Evolutionary conservation across 2,329 filamentous ascomycete genomes (phyloP).

Genomic region (Hirsutella thompsonii): DNA sequence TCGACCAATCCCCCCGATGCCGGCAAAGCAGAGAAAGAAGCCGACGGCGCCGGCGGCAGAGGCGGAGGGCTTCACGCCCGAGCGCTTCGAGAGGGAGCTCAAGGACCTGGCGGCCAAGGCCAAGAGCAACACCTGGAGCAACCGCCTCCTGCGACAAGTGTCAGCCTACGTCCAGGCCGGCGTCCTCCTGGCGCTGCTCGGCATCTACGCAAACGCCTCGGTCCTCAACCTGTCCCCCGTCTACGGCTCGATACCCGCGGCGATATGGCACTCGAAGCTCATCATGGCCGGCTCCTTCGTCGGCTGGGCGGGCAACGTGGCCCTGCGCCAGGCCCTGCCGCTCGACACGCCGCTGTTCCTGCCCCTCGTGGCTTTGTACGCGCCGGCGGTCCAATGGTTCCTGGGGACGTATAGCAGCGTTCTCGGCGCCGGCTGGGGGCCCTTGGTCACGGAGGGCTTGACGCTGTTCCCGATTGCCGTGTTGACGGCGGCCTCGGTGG

Average conservation of each 20-base stretch:
- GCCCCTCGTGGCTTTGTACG: conserved; percentile 62
- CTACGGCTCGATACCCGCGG: conserved; percentile 72
- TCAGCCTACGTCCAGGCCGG: conserved; percentile 22
- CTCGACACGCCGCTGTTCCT: conserved; percentile 40
- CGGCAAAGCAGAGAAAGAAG: background rate
- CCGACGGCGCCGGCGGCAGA: conserved; percentile 5
- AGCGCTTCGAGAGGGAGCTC: conserved; percentile 41
- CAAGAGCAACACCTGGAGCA: conserved; percentile 16
- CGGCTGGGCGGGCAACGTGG: conserved; percentile 58
- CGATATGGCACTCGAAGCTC: conserved; percentile 56
- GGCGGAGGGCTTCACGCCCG: conserved; percentile 28
- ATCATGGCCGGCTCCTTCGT: conserved; percentile 54
- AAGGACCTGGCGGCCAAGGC: conserved; percentile 34
- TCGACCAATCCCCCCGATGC: background rate
- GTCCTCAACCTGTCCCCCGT: conserved; percentile 71
- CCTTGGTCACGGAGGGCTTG: conserved; percentile 58
- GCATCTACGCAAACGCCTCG: conserved; percentile 55
- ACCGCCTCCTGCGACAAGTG: conserved; percentile 21
- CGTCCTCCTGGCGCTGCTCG: conserved; percentile 24
- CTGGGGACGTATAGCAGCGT: conserved; percentile 53
- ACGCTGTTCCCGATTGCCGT: conserved; percentile 58
- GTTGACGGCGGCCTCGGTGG: conserved; percentile 51
- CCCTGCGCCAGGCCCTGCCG: conserved; percentile 32
- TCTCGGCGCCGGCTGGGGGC: conserved; percentile 60
- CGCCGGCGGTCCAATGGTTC: conserved; percentile 60